phyloP scores from a whole-genome alignment of 2,329 filamentous ascomycete genomes.

The Elsinoe ampelina region DNA sequence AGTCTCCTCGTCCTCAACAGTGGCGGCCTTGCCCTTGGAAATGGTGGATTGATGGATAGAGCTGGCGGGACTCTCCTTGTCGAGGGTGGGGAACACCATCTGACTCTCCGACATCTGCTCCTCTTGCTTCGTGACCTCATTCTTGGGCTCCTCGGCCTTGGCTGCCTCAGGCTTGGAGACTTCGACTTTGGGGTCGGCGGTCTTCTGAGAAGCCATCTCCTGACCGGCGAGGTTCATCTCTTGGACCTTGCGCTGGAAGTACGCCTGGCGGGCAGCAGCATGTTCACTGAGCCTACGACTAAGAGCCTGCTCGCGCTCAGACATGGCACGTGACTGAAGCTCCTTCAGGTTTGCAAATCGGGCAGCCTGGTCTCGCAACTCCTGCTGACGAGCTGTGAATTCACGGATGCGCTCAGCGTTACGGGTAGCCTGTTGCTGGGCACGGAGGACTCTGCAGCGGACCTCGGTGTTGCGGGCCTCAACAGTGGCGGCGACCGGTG shows the following conservation, averaged over 20 bases:
- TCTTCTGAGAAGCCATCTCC: neutral
- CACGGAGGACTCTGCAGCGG: neutral
- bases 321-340: neutral
- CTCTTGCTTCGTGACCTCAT: conserved; percentile 5
- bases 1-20: conserved; percentile 51
- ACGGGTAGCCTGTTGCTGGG: neutral
- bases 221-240: conserved; percentile 6
- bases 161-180: conserved; percentile 26
- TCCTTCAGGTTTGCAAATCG: neutral
- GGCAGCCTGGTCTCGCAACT: neutral
- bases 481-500: neutral
- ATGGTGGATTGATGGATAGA: conserved; percentile 62
- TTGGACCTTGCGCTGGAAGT: conserved; percentile 7
- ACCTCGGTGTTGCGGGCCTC: neutral
- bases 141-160: conserved; percentile 22
- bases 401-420: conserved; percentile 3
- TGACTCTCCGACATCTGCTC: conserved; percentile 42
- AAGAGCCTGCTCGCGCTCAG: neutral
- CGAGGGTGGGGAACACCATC: conserved; percentile 96
- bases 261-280: neutral
- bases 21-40: conserved; percentile 41
- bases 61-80: conserved; percentile 79
- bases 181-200: conserved; percentile 14
- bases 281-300: neutral
- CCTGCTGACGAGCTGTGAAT: neutral